These are phyloP conservation scores for Podosphaera fusca DNA, from an alignment of 2,329 filamentous ascomycete species.

Conservation along the genomic window DNA sequence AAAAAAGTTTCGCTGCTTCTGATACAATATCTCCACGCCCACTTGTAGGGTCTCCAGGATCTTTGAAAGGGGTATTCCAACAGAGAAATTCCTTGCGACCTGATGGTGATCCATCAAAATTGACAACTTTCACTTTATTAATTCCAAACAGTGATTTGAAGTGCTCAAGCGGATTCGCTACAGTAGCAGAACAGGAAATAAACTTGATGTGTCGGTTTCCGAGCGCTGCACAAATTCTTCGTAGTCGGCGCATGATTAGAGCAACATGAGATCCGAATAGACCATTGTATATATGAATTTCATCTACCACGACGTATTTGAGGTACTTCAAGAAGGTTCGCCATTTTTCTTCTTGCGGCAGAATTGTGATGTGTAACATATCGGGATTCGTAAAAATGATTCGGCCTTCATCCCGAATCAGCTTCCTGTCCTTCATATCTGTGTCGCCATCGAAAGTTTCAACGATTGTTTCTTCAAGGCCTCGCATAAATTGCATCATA, in stretches of 20 bases:
- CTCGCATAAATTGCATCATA: conserved; percentile 57
- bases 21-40: conserved; percentile 62
- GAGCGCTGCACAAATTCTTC: conserved; percentile 71
- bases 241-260: conserved; percentile 74
- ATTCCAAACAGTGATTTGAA: conserved; percentile 90
- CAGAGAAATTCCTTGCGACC: conserved; percentile 87
- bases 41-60: conserved; percentile 65
- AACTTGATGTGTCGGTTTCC: conserved; percentile 74
- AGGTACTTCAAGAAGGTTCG: conserved; percentile 70
- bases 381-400: conserved; percentile 97
- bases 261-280: conserved; percentile 85
- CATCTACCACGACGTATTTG: conserved; percentile 73
- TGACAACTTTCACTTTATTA: conserved; percentile 55
- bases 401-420: conserved; percentile 66
- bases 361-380: conserved; percentile 85
- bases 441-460: conserved; percentile 96
- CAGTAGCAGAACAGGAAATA: conserved; percentile 87
- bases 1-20: conserved; percentile 79
- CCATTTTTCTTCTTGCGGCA: conserved; percentile 83
- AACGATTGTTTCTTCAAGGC: conserved; percentile 51
- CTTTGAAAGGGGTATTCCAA: conserved; percentile 93
- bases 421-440: conserved; percentile 51
- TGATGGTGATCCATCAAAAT: conserved; percentile 81
- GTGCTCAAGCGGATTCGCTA: conserved; percentile 76
- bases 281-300: conserved; percentile 91